Percentiles rank a stretch among this genome's conserved stretches.
Evolutionary conservation across 805 yeast species (phyloP).

Genomic region (Barnettozyma sp.): DNA sequence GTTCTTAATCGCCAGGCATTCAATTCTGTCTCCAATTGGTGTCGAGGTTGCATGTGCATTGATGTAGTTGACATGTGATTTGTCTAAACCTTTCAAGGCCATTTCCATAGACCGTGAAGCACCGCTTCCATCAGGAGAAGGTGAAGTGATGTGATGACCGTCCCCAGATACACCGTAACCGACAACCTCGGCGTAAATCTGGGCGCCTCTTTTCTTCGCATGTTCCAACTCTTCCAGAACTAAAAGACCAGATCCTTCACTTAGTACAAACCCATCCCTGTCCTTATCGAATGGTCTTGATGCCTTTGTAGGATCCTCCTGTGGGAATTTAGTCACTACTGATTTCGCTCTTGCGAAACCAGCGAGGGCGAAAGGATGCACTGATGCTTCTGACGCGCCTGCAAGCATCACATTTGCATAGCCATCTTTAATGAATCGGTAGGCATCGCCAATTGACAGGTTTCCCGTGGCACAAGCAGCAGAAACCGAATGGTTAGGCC

Average conservation of each 20-base stretch:
- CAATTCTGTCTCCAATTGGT: constrained; percentile 81
- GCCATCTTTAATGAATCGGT: constrained; percentile 67
- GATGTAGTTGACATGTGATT: constrained; percentile 57
- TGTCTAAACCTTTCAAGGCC: constrained; percentile 50
- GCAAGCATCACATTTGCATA: constrained; percentile 84
- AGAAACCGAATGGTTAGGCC: constrained; percentile 82
- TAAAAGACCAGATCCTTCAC: constrained; percentile 88
- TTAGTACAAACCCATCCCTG: constrained; percentile 82
- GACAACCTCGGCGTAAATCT: constrained; percentile 69
- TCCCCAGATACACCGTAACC: constrained; percentile 94
- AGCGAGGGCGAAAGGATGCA: constrained; percentile 80
- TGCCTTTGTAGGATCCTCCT: constrained; percentile 56
- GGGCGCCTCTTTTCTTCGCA: constrained; percentile 57
- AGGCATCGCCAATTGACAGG: constrained; percentile 91
- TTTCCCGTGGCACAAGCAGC: constrained; percentile 98
- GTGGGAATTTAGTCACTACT: constrained; percentile 54
- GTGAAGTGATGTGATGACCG: constrained; percentile 90
- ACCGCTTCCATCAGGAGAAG: constrained; percentile 75
- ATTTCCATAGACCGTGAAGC: constrained; percentile 75
- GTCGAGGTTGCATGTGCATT: constrained; percentile 99
- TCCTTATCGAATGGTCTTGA: constrained; percentile 81
- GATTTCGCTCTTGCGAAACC: constrained; percentile 91
- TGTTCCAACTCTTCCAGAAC: constrained; percentile 72
- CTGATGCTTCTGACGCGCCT: constrained; percentile 87
- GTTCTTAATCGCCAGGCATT: constrained; percentile 61